phyloP scores from a whole-genome alignment of 1,139 yeast species.

The Pichia sp. region DNA sequence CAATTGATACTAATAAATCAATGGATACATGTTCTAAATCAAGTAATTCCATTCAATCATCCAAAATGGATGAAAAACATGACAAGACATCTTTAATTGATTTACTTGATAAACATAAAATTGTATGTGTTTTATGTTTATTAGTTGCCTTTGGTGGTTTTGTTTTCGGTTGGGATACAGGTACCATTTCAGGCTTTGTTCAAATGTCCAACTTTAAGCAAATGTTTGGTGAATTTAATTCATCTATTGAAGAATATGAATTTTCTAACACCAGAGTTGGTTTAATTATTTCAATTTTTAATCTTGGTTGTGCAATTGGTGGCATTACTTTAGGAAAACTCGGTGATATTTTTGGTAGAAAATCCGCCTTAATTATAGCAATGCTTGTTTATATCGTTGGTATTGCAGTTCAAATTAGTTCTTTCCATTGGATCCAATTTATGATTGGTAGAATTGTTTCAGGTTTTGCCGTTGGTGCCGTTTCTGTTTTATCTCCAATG shows the following conservation, averaged over 20 bases:
- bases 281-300: constrained; percentile 59
- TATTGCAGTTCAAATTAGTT: constrained; percentile 54
- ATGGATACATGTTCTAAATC: too few species aligned
- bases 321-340: constrained; percentile 48
- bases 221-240: constrained; percentile 43
- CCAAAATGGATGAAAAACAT: background rate
- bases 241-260: constrained; percentile 32
- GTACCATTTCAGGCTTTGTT: constrained; percentile 71
- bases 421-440: constrained; percentile 45
- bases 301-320: constrained; percentile 69
- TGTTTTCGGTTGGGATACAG: constrained; percentile 72
- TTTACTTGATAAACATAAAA: constrained; percentile 4
- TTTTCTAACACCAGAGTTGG: constrained; percentile 41
- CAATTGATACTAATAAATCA: too few species aligned
- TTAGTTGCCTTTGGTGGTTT: constrained; percentile 54
- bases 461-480: constrained; percentile 62
- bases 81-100: background rate
- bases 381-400: constrained; percentile 56
- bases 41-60: background rate
- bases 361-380: constrained; percentile 47
- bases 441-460: constrained; percentile 59
- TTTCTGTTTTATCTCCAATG: constrained; percentile 57
- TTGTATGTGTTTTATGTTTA: constrained; percentile 14
- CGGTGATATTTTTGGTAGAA: constrained; percentile 58
- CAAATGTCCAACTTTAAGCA: constrained; percentile 57